phyloP scores from a whole-genome alignment of 106 monocot genomes.

The Hemerocallis citrina region DNA sequence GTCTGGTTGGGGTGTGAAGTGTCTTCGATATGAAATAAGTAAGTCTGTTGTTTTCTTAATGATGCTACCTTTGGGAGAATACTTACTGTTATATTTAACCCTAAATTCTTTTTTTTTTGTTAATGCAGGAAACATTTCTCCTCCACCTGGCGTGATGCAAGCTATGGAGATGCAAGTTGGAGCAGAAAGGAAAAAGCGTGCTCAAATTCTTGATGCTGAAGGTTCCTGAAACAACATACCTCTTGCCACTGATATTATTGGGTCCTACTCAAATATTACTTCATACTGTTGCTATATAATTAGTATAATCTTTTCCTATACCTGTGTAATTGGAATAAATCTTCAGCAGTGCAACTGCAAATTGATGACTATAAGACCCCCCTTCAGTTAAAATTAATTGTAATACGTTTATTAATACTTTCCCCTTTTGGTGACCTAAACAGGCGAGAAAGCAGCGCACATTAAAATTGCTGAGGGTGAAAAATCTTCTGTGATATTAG shows the following conservation, averaged over 20 bases:
- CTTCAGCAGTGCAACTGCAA: no score
- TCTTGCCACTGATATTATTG: not conserved
- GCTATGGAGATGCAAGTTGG: constrained; percentile 99
- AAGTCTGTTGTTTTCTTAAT: constrained; percentile 2
- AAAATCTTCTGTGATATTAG: constrained; percentile 61
- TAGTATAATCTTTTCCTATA: no score
- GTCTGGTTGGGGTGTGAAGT: constrained; percentile 82
- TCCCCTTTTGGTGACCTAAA: constrained; percentile 2
- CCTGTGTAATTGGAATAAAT: no score
- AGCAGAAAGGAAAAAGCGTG: constrained; percentile 95
- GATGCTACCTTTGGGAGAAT: not conserved
- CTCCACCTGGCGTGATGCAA: constrained; percentile 78
- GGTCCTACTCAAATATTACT: not conserved
- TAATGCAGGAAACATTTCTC: constrained; percentile 80
- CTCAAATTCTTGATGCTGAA: constrained; percentile 97
- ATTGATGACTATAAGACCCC: no score
- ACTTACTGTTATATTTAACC: not conserved
- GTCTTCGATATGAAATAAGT: constrained; percentile 95
- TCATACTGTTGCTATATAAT: not conserved
- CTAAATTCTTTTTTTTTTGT: not conserved
- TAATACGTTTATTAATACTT: not conserved
- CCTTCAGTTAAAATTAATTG: not conserved
- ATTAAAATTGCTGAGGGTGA: constrained; percentile 83
- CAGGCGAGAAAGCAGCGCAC: constrained; percentile 85
- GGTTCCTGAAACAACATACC: constrained; percentile 26